phyloP scores from a whole-genome alignment of 106 monocot genomes.

The Alisma plantagoaquatica region DNA sequence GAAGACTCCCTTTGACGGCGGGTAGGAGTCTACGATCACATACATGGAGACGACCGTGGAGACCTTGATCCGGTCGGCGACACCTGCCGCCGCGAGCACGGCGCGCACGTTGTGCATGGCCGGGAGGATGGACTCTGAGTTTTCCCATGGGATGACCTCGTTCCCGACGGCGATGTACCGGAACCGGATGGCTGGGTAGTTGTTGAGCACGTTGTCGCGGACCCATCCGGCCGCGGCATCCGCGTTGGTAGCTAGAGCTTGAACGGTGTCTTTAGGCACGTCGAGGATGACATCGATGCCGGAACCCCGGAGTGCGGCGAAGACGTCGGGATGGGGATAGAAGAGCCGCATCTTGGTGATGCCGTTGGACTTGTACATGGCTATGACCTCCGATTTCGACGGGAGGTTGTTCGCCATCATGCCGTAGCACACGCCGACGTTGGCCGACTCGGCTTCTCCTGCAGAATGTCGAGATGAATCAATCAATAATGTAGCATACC shows the following conservation, averaged over 20 bases:
- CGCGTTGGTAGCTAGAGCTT: neutral
- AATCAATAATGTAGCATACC: too few species aligned
- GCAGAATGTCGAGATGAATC: too few species aligned
- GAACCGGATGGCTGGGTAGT: constrained; percentile 15
- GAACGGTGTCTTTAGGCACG: neutral
- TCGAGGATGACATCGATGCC: constrained; percentile 13
- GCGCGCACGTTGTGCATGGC: constrained; percentile 22
- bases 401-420: constrained; percentile 12
- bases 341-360: constrained; percentile 10
- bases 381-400: constrained; percentile 1
- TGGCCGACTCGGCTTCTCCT: too few species aligned
- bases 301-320: constrained; percentile 1
- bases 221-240: constrained; percentile 7
- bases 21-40: constrained; percentile 2
- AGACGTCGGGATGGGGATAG: constrained; percentile 1
- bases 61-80: too few species aligned
- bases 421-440: constrained; percentile 12
- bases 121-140: constrained; percentile 10
- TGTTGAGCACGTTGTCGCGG: neutral
- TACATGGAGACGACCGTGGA: constrained; percentile 14
- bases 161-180: constrained; percentile 32
- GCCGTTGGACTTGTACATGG: constrained; percentile 4
- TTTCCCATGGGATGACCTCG: constrained; percentile 25
- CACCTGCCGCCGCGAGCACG: constrained; percentile 9
- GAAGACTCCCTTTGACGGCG: constrained; percentile 7